phyloP scores from a whole-genome alignment of 2,329 filamentous ascomycete genomes.

The Cordyceps farinosa region DNA sequence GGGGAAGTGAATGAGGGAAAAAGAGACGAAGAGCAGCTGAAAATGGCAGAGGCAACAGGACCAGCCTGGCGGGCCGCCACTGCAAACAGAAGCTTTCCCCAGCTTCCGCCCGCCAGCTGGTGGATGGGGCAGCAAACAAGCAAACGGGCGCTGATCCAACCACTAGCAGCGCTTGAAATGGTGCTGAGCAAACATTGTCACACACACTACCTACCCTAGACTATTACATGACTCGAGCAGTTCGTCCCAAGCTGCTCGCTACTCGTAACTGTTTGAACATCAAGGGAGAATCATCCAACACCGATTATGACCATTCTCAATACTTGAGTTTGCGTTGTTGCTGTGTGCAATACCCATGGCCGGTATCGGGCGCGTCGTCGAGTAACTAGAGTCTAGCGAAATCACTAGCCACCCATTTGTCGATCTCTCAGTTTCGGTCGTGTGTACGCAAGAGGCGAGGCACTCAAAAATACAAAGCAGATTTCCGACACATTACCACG shows the following conservation, averaged over 20 bases:
- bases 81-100: background rate
- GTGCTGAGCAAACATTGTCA: background rate
- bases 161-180: background rate
- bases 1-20: conserved; percentile 12
- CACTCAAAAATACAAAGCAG: no score
- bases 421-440: no score
- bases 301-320: no score
- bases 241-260: background rate
- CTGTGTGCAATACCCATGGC: no score
- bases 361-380: no score
- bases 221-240: background rate
- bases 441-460: no score
- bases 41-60: background rate
- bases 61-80: background rate
- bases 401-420: no score
- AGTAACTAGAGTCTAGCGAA: no score
- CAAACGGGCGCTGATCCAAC: conserved; percentile 1
- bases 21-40: conserved; percentile 12
- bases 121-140: background rate
- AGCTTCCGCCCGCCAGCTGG: background rate
- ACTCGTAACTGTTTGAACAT: no score
- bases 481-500: no score
- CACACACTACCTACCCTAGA: background rate
- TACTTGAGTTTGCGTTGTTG: no score
- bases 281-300: no score